Evolutionary conservation across 805 yeast genomes (phyloP), one percentile per base, ranked within the genome.

Genomic region (Metahyphopichia silvanorum): DNA sequence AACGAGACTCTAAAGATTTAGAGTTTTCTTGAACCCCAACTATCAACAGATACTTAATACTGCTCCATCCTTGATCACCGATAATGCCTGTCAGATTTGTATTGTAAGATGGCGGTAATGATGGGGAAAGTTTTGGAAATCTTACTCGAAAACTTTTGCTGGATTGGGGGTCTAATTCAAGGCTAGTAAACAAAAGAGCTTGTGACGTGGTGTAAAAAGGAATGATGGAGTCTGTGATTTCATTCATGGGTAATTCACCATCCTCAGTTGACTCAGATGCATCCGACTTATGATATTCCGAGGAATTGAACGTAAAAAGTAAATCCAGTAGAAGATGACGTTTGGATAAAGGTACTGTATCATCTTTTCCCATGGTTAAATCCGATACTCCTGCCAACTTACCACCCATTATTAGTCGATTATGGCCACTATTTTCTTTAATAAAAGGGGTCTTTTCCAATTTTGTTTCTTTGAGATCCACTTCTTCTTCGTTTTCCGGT

Each of bases 151-250:
- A 59, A 4, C 39, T 22, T 29, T 46, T 47, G 2, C 42, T 21
- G 2, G 47, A 37, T 2, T 38, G 38, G 12, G 52, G 50, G 6
- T 34, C 34, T 6, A 64, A 37, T 2, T 30, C 25, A 3, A 59
- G 35, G 35, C 65, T 60, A 8, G 64, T 44, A 34, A 66, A 66
- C n/a, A 66, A 34, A 20, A 66, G 53, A 11, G 54, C 47, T 33
- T 66, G 73, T 4, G 62, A 50, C 1, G 71, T 64, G 14, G 66
- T 46, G 37, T 63, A 66, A 35, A 66, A 62, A 3, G 71, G 73
- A 6, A 60, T 43, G 8, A 66, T 51, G 11, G 55, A 43, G 27
- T 57, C 59, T 2, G 60, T 43, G 11, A 63, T 35, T 16, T 58
- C 63, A 23, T 50, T 42, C 6, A 54, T 26, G 3, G 50, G 40